Evolutionary conservation across 73 alveolate genomes (phyloP).

Genomic region (Tetrahymena elliotti): DNA sequence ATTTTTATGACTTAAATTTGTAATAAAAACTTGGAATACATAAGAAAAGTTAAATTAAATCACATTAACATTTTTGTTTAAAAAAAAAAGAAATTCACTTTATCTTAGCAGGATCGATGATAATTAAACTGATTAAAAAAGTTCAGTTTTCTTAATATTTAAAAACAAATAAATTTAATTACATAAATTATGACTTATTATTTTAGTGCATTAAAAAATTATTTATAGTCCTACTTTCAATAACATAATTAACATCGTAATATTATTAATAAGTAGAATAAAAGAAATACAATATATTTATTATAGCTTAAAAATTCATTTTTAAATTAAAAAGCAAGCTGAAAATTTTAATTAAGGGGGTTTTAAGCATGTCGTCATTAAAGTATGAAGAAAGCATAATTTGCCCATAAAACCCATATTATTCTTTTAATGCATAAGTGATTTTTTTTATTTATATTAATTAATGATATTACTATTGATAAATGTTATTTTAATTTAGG

Average conservation of each 20-base stretch:
- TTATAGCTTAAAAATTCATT: not conserved
- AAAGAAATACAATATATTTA: not conserved
- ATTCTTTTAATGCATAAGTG: not conserved
- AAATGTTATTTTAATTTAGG: not conserved
- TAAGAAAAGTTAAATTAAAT: too few species aligned
- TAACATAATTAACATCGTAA: not conserved
- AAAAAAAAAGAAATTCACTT: too few species aligned
- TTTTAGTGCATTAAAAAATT: not conserved
- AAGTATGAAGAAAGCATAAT: not conserved
- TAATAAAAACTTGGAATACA: too few species aligned
- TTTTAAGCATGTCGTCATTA: not conserved
- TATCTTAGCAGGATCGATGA: too few species aligned
- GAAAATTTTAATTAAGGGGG: not conserved
- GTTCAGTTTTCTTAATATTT: too few species aligned
- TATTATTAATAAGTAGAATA: not conserved
- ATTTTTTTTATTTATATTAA: not conserved
- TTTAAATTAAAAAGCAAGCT: not conserved
- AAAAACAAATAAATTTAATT: too few species aligned
- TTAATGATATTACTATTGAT: not conserved
- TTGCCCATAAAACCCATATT: not conserved
- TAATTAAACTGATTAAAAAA: too few species aligned
- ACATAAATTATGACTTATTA: not conserved
- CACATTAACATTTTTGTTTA: too few species aligned
- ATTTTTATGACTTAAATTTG: too few species aligned
- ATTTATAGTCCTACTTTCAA: not conserved